Evolutionary conservation across 2,329 filamentous ascomycete species (phyloP), one percentile per base, ranked within the genome.

Genomic region (Epichloe typhina): DNA sequence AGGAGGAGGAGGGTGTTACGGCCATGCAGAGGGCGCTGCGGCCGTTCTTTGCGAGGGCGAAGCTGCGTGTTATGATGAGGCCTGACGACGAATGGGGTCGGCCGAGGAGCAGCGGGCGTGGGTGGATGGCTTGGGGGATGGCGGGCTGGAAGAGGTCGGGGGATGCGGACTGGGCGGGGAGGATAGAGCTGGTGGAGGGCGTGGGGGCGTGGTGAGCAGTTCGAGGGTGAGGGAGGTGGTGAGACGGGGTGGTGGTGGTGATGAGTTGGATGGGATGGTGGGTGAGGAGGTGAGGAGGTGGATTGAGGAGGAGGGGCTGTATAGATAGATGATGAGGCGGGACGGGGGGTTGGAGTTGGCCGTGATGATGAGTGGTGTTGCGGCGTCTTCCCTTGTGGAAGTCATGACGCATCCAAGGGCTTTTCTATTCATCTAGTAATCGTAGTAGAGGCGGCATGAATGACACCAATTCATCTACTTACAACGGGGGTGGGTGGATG

Each of bases 171-270:
- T 90, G 85, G 85, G 74, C 71, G 39, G 61, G 60, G 5, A 71
- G 73, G 55, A 76, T 90, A 33, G 75, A 80, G 53, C 64, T 88
- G 61, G 76, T 82, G 1, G 68, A 77, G 15, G 76, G 72, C 0
- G 55, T 57, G 13, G 66, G 66, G 15, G 69, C 1, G 50, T 19
- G 49, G 47, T 80, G 39, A 81, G 77, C 55, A 81, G 77, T 55
- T 88, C 86, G 6, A 74, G 70, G 58, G 83, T 84, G 43, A 72
- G 85, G 47, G 71, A 74, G 35, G 76, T 80, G 5, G 76, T 77
- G 1, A 72, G 69, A 52, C 59, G 12, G 1, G 67, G 66, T 3
- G 72, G 76, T 42, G 72, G 76, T 42, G 74, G 67, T 70, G 67
- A 66, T 3, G 64, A 60, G 49, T 64, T 88, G 47, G 61, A 61